Conservation (phyloP, 805 yeast genomes). For the Candida fluviatilis region DNA sequence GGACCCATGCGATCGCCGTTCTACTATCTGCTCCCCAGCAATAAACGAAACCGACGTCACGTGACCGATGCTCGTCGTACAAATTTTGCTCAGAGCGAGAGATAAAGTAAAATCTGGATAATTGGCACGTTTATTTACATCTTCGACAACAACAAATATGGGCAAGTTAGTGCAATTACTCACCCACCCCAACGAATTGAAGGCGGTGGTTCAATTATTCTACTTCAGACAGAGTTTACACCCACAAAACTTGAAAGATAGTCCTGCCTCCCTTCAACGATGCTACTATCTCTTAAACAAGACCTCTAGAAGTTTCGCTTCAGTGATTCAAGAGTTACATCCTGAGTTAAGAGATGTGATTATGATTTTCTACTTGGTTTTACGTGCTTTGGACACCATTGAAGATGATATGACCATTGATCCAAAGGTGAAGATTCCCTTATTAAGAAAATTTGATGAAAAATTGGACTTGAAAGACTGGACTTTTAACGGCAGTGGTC, state of each 20-base stretch:
- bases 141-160: slow-evolving; percentile 30
- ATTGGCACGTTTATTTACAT: background rate
- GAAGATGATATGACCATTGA: slow-evolving; percentile 94
- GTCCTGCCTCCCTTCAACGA: slow-evolving; percentile 34
- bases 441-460: slow-evolving; percentile 63
- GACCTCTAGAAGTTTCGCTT: slow-evolving; percentile 91
- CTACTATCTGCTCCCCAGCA: no score
- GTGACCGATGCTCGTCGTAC: slow-evolving; percentile 1
- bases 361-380: slow-evolving; percentile 77
- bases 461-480: slow-evolving; percentile 66
- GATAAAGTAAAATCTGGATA: background rate
- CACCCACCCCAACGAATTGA: slow-evolving; percentile 68
- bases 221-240: slow-evolving; percentile 51
- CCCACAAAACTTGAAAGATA: slow-evolving; percentile 39
- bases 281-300: slow-evolving; percentile 64
- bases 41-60: background rate
- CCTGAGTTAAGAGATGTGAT: slow-evolving; percentile 83
- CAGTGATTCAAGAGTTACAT: slow-evolving; percentile 85
- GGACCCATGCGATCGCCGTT: no score
- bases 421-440: slow-evolving; percentile 65
- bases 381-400: slow-evolving; percentile 90
- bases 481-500: slow-evolving; percentile 74
- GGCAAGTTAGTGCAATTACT: slow-evolving; percentile 57
- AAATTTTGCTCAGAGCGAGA: background rate
- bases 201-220: slow-evolving; percentile 58